Evolutionary conservation across 1,284 basidiomycete species (phyloP).

Genomic region (Ustilago vetiveriae): DNA sequence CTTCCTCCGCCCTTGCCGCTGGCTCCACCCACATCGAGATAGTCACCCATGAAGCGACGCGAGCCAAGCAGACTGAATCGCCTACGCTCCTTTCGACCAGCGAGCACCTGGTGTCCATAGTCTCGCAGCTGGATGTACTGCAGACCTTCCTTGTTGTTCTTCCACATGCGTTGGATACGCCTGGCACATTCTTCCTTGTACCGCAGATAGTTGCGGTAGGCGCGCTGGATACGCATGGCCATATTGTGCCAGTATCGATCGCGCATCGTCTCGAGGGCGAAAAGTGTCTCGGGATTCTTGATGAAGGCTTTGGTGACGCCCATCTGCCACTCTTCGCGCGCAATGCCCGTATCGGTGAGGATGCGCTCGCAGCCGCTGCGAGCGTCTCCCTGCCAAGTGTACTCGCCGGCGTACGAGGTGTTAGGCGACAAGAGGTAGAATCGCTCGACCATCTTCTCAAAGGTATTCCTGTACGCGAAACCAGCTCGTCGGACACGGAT

Average conservation of each 20-base stretch:
- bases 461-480: conserved; percentile 96
- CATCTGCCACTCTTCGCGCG: conserved; percentile 99
- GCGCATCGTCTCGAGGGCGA: conserved; percentile 97
- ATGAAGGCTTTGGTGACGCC: conserved; percentile 98
- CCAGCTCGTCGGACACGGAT: conserved; percentile 95
- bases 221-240: conserved; percentile 94
- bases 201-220: conserved; percentile 93
- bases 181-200: conserved; percentile 94
- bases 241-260: conserved; percentile 99
- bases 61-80: conserved; percentile 93
- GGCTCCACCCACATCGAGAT: conserved; percentile 83
- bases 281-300: conserved; percentile 98
- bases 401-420: conserved; percentile 98
- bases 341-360: conserved; percentile 91
- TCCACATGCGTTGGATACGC: conserved; percentile 98
- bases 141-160: conserved; percentile 92
- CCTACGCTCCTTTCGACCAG: conserved; percentile 89
- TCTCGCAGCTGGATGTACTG: conserved; percentile 89
- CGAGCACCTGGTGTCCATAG: conserved; percentile 91
- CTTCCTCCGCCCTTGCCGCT: conserved; percentile 70
- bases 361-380: conserved; percentile 93
- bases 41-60: conserved; percentile 95
- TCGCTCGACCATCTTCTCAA: conserved; percentile 91
- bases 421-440: conserved; percentile 95
- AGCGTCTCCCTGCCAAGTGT: conserved; percentile 92